Evolutionary conservation across 371 early-diverging fungal species (phyloP).

Genomic region (Gilbertella persicaria): DNA sequence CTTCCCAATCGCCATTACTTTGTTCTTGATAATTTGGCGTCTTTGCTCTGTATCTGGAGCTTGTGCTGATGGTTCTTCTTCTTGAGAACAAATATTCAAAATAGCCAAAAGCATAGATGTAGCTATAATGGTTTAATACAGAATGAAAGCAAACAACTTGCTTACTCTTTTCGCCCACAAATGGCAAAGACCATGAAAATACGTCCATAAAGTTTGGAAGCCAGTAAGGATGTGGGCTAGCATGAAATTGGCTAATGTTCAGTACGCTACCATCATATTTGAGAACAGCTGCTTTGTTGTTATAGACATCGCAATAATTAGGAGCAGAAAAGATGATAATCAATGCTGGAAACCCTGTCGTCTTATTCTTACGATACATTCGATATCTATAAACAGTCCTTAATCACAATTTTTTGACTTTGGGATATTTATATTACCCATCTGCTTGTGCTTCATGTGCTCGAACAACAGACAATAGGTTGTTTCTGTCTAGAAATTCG

Average conservation of each 20-base stretch:
- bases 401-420: neutral
- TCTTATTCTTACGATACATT: conserved; percentile 93
- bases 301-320: conserved; percentile 96
- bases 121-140: conserved; percentile 50
- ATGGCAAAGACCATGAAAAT: conserved; percentile 98
- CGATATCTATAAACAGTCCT: conserved; percentile 50
- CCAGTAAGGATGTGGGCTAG: conserved; percentile 96
- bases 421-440: conserved; percentile 53
- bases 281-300: conserved; percentile 97
- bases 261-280: conserved; percentile 96
- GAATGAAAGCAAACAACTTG: neutral
- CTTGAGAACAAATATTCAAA: conserved; percentile 88
- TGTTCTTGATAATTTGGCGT: conserved; percentile 78
- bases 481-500: conserved; percentile 92
- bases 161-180: conserved; percentile 96
- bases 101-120: conserved; percentile 93
- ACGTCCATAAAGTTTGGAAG: conserved; percentile 97
- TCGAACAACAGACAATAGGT: conserved; percentile 90
- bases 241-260: conserved; percentile 91
- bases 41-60: conserved; percentile 51
- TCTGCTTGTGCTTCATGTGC: conserved; percentile 99
- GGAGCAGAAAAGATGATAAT: conserved; percentile 98
- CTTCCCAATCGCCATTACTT: conserved; percentile 92
- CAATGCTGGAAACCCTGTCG: conserved; percentile 93
- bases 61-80: conserved; percentile 44